Conservation (phyloP, 2,329 filamentous ascomycete genomes). For the Chaetomiaceae sp. region DNA sequence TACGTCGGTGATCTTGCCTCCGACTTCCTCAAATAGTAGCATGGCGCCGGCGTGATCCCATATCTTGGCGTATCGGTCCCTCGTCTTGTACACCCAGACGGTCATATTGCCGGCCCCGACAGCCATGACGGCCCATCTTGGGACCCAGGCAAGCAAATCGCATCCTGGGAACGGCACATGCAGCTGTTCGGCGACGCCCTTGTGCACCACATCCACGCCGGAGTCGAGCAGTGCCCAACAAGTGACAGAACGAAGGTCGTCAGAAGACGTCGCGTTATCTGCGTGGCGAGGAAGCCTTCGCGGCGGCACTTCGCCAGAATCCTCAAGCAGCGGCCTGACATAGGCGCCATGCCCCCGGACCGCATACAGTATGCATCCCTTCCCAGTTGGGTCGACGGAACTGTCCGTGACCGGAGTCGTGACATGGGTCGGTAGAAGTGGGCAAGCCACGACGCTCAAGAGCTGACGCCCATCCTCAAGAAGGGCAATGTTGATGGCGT, state of each 20-base stretch:
- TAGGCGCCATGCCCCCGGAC: conserved; percentile 46
- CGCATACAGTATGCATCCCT: conserved; percentile 50
- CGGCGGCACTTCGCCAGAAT: conserved; percentile 18
- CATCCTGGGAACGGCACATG: conserved; percentile 43
- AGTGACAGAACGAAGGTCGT: conserved; percentile 42
- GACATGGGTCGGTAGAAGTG: conserved; percentile 35
- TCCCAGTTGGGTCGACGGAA: conserved; percentile 38
- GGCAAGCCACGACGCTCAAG: conserved; percentile 48
- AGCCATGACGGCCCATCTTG: conserved; percentile 51
- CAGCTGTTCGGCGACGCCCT: conserved; percentile 40
- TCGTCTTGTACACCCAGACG: conserved; percentile 52
- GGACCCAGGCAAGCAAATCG: conserved; percentile 54
- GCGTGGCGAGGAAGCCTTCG: conserved; percentile 34
- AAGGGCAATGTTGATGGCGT: conserved; percentile 54
- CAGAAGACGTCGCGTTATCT: conserved; percentile 20
- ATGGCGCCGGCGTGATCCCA: conserved; percentile 60
- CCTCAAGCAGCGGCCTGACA: conserved; percentile 38
- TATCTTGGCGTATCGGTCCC: conserved; percentile 47
- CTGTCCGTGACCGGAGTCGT: conserved; percentile 40
- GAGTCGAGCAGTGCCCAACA: conserved; percentile 45
- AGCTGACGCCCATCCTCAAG: conserved; percentile 48
- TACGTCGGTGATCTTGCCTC: conserved; percentile 52
- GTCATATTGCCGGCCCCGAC: conserved; percentile 51
- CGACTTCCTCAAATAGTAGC: conserved; percentile 54
- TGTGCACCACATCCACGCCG: conserved; percentile 45